Evolutionary conservation across 179 eudicot genomes (phyloP), one percentile per base, ranked within the genome.

Genomic region (Camellia oleifera): DNA sequence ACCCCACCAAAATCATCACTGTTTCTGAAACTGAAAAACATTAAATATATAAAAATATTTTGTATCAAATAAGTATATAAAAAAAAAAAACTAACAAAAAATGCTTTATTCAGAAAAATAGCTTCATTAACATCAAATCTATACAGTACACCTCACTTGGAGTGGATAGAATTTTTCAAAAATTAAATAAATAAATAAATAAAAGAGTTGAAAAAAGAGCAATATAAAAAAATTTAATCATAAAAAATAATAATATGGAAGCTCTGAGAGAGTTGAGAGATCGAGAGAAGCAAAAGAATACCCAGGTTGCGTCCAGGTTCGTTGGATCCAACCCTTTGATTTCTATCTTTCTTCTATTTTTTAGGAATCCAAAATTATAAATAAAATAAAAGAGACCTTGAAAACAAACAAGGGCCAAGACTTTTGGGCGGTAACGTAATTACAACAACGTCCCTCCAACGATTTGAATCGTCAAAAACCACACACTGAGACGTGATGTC

Each of bases 371-470:
- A 46, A 45, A 32, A 10, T 46, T 46, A 32, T 46, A 42, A 7
- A 20, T 42, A 9, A 40, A 4, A 32, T 32, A 2, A 45, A 46
- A 42, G 72, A 46, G 57, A 45, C 46, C 74, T 7, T 46, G 56
- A n/a, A 26, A 20, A 23, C 42, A 64, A 64, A 64, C 10, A 66
- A 23, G 4, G 69, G 40, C 40, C 40, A 3, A 12, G 42, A 66
- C 42, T 66, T 64, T 88, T 85, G 48, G 92, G 81, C 0, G 83
- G 52, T 48, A 48, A 48, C 7, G 52, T 48, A 48, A 48, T 48
- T 4, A 48, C 52, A 48, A 4, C 52, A 48, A 48, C 52, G 52
- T 48, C 52, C 4, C 52, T 32, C 40, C 40, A 32, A 32, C 40
- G 40, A 32, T 32, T 32, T 32, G 40, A 32, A 32, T 32, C 1